Conservation (phyloP, 225 moss, liverwort and hornwort species). For the Polytrichum formosum region DNA sequence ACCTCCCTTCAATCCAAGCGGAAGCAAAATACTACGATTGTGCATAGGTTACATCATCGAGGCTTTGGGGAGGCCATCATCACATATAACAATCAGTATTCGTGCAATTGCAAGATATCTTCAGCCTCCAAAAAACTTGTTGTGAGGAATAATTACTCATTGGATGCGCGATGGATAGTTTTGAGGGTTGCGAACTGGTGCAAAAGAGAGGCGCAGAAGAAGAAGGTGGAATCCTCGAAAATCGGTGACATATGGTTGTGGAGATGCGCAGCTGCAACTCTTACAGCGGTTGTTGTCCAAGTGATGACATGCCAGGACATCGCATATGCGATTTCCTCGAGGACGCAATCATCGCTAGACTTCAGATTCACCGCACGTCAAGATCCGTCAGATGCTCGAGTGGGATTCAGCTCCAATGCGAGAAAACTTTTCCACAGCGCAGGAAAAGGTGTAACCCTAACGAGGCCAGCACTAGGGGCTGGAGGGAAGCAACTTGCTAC, state of each 20-base stretch:
- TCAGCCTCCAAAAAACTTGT: not conserved
- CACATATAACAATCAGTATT: too few species aligned
- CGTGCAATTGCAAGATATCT: too few species aligned
- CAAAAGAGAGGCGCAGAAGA: not conserved
- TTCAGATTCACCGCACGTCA: slow-evolving; percentile 4
- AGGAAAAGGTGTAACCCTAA: slow-evolving; percentile 6
- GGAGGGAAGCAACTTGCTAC: slow-evolving; percentile 14
- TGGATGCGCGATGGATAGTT: not conserved
- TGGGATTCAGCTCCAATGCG: slow-evolving; percentile 11
- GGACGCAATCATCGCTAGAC: slow-evolving; percentile 3
- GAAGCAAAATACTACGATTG: not conserved
- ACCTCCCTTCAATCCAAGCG: not conserved
- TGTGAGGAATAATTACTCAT: not conserved
- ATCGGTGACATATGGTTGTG: slow-evolving; percentile 1
- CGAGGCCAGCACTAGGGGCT: slow-evolving; percentile 8
- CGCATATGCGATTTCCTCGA: slow-evolving; percentile 27
- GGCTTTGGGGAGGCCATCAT: not conserved
- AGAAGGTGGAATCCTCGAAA: not conserved
- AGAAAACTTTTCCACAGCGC: slow-evolving; percentile 1
- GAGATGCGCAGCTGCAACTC: slow-evolving; percentile 19
- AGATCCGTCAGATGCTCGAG: slow-evolving; percentile 9
- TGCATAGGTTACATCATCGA: not conserved
- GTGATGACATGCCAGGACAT: slow-evolving; percentile 34
- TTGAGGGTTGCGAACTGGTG: not conserved
- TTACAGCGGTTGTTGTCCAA: slow-evolving; percentile 24